Conservation (phyloP, 306 rosid genomes). For the Trichosanthes cucumerina region DNA sequence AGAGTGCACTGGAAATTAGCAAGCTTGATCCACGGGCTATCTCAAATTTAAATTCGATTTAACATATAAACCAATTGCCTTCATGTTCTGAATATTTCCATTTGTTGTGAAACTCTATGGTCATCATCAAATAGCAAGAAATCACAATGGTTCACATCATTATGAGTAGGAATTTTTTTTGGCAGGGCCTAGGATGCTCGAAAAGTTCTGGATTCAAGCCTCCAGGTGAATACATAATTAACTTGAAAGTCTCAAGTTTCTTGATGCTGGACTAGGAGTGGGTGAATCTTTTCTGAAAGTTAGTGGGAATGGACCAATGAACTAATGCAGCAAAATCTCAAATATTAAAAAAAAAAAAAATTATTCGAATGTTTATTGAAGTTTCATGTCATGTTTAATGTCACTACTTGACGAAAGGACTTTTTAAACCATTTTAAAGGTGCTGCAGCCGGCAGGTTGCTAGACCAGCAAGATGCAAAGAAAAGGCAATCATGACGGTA, state of each 20-base stretch:
- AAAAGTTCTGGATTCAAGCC: background rate
- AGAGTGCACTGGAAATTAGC: too few relatives aligned
- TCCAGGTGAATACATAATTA: background rate
- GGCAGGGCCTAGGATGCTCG: background rate
- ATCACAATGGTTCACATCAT: background rate
- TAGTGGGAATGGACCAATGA: background rate
- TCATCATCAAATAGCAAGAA: background rate
- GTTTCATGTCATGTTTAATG: background rate
- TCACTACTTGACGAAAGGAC: background rate
- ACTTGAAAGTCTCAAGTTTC: background rate
- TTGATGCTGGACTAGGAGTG: background rate
- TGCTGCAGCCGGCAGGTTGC: background rate
- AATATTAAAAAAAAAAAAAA: too few relatives aligned
- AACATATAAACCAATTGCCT: background rate
- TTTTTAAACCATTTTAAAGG: background rate
- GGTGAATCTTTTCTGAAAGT: background rate
- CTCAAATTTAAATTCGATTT: background rate
- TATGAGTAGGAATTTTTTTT: background rate
- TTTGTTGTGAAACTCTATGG: background rate
- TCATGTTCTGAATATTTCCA: background rate
- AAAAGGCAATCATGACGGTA: background rate
- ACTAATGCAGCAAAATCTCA: too few relatives aligned
- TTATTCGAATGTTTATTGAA: background rate
- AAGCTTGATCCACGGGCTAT: background rate
- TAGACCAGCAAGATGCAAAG: conserved; percentile 3